Base-by-base conservation (phyloP, 1,284 basidiomycete species). In the Tausonia pullulans region DNA sequence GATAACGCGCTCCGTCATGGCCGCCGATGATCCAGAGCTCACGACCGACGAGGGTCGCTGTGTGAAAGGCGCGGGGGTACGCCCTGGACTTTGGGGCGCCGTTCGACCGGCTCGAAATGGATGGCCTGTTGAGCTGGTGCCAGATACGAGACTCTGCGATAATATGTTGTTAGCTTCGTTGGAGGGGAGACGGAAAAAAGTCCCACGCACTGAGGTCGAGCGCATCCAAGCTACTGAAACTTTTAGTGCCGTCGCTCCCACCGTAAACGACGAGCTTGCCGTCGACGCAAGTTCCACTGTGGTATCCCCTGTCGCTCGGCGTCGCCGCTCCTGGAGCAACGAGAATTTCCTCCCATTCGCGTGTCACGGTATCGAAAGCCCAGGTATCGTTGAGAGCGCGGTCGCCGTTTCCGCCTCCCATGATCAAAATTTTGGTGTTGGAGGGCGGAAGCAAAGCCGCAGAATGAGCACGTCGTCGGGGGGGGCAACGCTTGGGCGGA, bases 321-420 rank as follows among this genome's bases (percentile, higher is more conserved):
- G 5, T 70, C 70, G 9, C 75, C 14, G n/a, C 13, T 71, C 60
- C 71, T 71, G 60, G 60, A 57, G 63, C 69, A 71, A 27, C 40
- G 69, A 70, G 63, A 71, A 67, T 62, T 62, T 69, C 61, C 68
- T 83, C 82, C 89, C 88, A 87, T 65, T 79, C 78, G 80, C 87
- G 77, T 60, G 78, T 77, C n/a, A 74, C 73, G 0, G 88, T 82
- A 68, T 94, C 90, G 13, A 95, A 79, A 14, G 86, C 84, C 90
- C 91, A 94, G 6, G 95, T 79, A 73, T 96, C 92, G 71, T 92
- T 91, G 67, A 96, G 79, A 0, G 92, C 92, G 16, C 83, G 84
- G 75, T 87, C 81, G 0, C 92, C 92, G 68, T 93, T 94, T 3
- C 92, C 93, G 27, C 93, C 92, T 4, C 92, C 92, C 72, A 96